A percentile compares a stretch with the other conserved stretches of the same genome.
These are phyloP conservation scores for Penicillium sp. DNA, from an alignment of 2,329 filamentous ascomycete genomes.

Conservation along the genomic window DNA sequence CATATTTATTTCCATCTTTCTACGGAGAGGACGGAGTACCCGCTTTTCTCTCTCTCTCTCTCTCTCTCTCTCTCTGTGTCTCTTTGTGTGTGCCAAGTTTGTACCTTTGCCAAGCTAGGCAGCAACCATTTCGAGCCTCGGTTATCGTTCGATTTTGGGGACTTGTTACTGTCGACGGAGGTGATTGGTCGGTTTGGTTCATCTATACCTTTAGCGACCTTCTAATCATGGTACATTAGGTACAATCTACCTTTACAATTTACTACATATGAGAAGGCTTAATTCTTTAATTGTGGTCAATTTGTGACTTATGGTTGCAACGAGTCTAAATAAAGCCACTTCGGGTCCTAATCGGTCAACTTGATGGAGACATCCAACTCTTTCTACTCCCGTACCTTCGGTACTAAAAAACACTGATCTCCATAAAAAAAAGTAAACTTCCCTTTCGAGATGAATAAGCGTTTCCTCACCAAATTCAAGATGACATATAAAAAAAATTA, in stretches of 20 bases:
- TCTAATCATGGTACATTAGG: not conserved
- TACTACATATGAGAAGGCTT: not conserved
- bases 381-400: too few relatives aligned
- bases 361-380: too few relatives aligned
- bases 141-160: not conserved
- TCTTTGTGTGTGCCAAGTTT: constrained; percentile 7
- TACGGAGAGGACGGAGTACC: not conserved
- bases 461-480: too few relatives aligned
- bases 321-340: too few relatives aligned
- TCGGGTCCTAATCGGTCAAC: too few relatives aligned
- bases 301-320: not conserved
- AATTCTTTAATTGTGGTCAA: not conserved
- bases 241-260: not conserved
- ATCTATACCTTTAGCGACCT: not conserved
- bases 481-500: not conserved
- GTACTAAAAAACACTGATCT: too few relatives aligned
- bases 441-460: too few relatives aligned
- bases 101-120: constrained; percentile 17
- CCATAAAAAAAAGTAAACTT: too few relatives aligned
- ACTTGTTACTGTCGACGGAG: not conserved
- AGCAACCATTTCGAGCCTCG: constrained; percentile 17
- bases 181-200: not conserved
- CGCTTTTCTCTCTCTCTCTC: not conserved
- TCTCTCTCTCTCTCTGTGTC: too few relatives aligned
- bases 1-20: not conserved